Evolutionary conservation across 768 basidiomycete species (phyloP), one percentile per base, ranked within the genome.

Genomic region (Auricularia heimuer): DNA sequence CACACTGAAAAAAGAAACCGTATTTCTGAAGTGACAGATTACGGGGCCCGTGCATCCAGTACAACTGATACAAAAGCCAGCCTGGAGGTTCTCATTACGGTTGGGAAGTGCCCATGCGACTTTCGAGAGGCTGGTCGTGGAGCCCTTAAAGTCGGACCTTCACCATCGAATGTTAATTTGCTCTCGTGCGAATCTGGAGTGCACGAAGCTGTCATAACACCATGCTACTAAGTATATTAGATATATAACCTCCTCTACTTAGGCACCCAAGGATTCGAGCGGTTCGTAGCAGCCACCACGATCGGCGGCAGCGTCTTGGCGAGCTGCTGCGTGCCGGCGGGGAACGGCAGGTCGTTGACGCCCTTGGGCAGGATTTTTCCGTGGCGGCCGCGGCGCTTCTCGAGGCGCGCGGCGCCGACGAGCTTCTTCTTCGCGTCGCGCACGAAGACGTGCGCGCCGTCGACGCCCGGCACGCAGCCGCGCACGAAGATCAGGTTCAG

Each of bases 401-500:
- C 86, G 69, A 84, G 83, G 64, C 76, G 80, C 3, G 87, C 82
- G 42, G 84, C 71, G 24, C 82, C 78, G n/a, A 77, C 71, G 78
- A 93, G 79, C 71, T 86, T 92, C 82, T 94, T 95, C 78, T 94
- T 92, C 29, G 94, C 89, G 73, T 99, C 97, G 10, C 83, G 82
- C 58, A 99, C 77, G 62, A 91, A 76, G 24, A 99, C 89, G 65
- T 91, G 91, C 0, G 90, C 88, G 69, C 94, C 88, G 69, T 97
- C 94, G 8, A 89, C 74, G 4, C 97, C 97, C 2, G 97, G 94
- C 2, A 98, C 85, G 47, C 86, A 84, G n/a, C 97, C 97, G 65
- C 87, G 85, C 63, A 99, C 87, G 74, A 89, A 98, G 65, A 99
- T 80, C 63, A 98, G 83, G 76, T 98, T 88, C 61, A 97, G 85